Evolutionary conservation across 495 filamentous ascomycete genomes (phyloP), one percentile per base, ranked within the genome.

Genomic region (Xylaria longipes): DNA sequence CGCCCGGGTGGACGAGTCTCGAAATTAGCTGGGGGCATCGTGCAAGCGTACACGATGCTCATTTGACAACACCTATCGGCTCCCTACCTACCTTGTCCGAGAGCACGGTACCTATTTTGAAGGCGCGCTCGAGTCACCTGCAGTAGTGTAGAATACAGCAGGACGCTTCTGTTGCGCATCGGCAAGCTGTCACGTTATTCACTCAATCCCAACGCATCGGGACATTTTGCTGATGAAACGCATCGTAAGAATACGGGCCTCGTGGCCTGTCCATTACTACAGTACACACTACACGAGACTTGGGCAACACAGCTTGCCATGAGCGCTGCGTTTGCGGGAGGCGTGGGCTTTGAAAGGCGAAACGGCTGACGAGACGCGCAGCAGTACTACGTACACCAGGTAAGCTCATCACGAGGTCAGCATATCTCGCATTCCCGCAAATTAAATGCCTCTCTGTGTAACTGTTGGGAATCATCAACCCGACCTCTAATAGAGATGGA

Each of bases 151-250:
- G 7, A 25, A 41, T 27, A n/a, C 22, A 29, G 39, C 5, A 31
- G n/a, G 0, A 39, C 43, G 25, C 41, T 65, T 35, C 41, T 68
- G 48, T 41, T 41, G 22, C 33, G 65, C 65, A 68, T 54, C 9
- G 48, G 29, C 27, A 22, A 57, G 48, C 35, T 68, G 65, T 68
- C 65, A 68, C 52, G 52, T 68, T 60, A 68, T 33, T 60, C 15
- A 33, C 52, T 35, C 27, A 29, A 20, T 14, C 60, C 65, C 11
- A 9, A 29, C 46, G 65, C 29, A 25, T 27, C 46, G 65, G 65
- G 46, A n/a, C 41, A n/a, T 22, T 67, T 37, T 60, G 17, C 46
- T 33, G 65, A 67, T 12, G 35, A 29, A 37, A 56, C 22, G 29
- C 43, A 52, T 66, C 43, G 43, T 52, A 17, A 31, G 43, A 37